Evolutionary conservation across 768 basidiomycete genomes (phyloP), one percentile per base, ranked within the genome.

Genomic region (Tremella fuciformis): DNA sequence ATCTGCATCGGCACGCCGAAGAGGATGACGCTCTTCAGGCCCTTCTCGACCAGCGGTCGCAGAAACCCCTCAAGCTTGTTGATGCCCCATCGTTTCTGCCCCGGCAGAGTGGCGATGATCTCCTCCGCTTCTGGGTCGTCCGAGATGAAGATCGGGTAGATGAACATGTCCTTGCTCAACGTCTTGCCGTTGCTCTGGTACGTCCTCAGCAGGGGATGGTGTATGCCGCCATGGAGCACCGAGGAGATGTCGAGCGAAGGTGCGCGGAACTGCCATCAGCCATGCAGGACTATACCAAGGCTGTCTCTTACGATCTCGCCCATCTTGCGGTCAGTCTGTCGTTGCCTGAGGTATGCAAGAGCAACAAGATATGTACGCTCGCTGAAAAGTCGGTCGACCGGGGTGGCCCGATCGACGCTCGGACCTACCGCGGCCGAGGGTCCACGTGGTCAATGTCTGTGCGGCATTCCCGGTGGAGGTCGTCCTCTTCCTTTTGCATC

Each of bases 91-190:
- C 92, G 80, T 53, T 86, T 83, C 75, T 97, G 93, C 6, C 87
- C 89, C 6, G 92, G 93, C 8, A 97, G 80, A 19, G 84, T 81
- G 0, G 83, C 70, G 64, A 98, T 92, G 59, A 84, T 82, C 50
- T 86, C 85, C 74, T 84, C 83, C 7, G 91, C 89, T 59, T 91
- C 83, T 1, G 91, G 86, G 59, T 97, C 91, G 77, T 98, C 94
- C 16, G 92, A 91, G 69, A 98, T 88, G 76, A 99, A 97, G 71
- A 99, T 92, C 7, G 96, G 96, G 77, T 98, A 99, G 89, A 97
- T 97, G 78, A 99, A 83, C 92, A 97, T 96, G 64, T 84, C 67
- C 63, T 78, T 78, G 55, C 58, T 70, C 13, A 77, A 60, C 22
- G 55, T 61, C 16, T 84, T 82, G 49, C 87, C 85, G 58, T 84